Evolutionary conservation across 2,329 filamentous ascomycete genomes (phyloP).

Genomic region (Aspergillus brasiliensis): DNA sequence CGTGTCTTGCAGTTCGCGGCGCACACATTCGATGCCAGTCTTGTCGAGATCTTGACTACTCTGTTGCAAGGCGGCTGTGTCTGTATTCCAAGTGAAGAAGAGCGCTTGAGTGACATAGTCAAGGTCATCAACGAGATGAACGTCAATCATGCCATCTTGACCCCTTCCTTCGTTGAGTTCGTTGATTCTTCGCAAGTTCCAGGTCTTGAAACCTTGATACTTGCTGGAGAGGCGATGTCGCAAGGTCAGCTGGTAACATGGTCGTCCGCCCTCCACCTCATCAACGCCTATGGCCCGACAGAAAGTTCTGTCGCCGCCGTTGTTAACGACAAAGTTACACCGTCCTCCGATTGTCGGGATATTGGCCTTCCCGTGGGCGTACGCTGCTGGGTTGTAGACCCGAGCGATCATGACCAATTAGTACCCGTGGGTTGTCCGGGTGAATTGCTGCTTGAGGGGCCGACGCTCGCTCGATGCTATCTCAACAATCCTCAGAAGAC

Average conservation of each 20-base stretch:
- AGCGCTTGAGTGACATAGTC: slow-evolving; percentile 53
- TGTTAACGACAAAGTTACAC: slow-evolving; percentile 36
- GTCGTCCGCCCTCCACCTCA: slow-evolving; percentile 37
- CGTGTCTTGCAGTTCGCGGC: slow-evolving; percentile 61
- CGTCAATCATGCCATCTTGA: slow-evolving; percentile 60
- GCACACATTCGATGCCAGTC: slow-evolving; percentile 58
- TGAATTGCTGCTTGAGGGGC: slow-evolving; percentile 46
- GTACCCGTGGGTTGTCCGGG: slow-evolving; percentile 46
- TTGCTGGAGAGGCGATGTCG: slow-evolving; percentile 55
- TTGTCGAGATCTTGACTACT: slow-evolving; percentile 57
- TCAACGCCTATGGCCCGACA: slow-evolving; percentile 50
- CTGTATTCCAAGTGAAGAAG: slow-evolving; percentile 57
- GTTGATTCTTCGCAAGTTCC: slow-evolving; percentile 48
- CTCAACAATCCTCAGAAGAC: slow-evolving; percentile 62
- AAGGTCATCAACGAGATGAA: slow-evolving; percentile 55
- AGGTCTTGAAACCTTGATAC: slow-evolving; percentile 43
- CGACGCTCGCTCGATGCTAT: slow-evolving; percentile 65
- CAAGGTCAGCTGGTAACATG: slow-evolving; percentile 40
- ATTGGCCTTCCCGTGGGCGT: slow-evolving; percentile 40
- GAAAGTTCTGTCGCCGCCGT: slow-evolving; percentile 43
- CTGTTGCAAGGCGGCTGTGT: slow-evolving; percentile 60
- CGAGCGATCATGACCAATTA: slow-evolving; percentile 41
- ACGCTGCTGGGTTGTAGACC: slow-evolving; percentile 44
- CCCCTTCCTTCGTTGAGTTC: slow-evolving; percentile 58
- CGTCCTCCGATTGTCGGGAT: slow-evolving; percentile 35